A percentile compares a stretch with the other conserved stretches of the same genome.
These are phyloP conservation scores for Trichopus zeylanicus DNA, from an alignment of 116 monocot genomes.

Conservation along the genomic window DNA sequence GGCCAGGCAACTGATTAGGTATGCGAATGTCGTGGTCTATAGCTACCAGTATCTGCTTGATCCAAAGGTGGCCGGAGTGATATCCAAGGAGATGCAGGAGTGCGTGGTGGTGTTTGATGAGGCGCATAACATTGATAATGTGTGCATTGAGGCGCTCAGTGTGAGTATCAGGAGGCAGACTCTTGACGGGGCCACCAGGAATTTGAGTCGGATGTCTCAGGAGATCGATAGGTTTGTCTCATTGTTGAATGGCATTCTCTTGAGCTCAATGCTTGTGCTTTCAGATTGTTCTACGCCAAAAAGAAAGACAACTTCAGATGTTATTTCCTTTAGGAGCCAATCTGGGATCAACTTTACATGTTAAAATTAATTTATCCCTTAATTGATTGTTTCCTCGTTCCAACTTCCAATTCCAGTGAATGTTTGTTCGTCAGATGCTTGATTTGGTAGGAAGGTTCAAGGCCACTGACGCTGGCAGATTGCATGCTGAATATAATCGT, in stretches of 20 bases:
- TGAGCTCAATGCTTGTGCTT: too few relatives aligned
- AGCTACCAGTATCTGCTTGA: conserved; percentile 95
- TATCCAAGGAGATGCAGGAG: conserved; percentile 95
- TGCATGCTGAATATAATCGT: conserved; percentile 88
- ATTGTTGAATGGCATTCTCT: neutral
- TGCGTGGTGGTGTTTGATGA: conserved; percentile 96
- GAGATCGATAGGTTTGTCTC: conserved; percentile 85
- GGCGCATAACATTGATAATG: conserved; percentile 98
- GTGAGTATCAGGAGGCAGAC: conserved; percentile 83
- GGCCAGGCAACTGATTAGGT: conserved; percentile 70
- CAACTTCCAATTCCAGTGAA: neutral
- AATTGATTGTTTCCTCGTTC: neutral
- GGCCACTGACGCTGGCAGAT: conserved; percentile 84
- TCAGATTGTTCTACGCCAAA: too few relatives aligned
- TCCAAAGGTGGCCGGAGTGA: conserved; percentile 90
- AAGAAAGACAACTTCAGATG: too few relatives aligned
- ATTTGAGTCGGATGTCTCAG: conserved; percentile 57
- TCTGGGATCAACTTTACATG: too few relatives aligned
- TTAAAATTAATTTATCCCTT: too few relatives aligned
- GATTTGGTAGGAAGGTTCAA: conserved; percentile 94
- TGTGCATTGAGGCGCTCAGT: conserved; percentile 94
- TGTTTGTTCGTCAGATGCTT: conserved; percentile 1
- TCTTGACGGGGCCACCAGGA: conserved; percentile 87
- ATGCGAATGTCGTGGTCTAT: conserved; percentile 88
- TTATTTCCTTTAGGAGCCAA: too few relatives aligned